These are phyloP conservation scores for Glaciozyma antarctica DNA, from an alignment of 768 basidiomycete species.

Conservation along the genomic window DNA sequence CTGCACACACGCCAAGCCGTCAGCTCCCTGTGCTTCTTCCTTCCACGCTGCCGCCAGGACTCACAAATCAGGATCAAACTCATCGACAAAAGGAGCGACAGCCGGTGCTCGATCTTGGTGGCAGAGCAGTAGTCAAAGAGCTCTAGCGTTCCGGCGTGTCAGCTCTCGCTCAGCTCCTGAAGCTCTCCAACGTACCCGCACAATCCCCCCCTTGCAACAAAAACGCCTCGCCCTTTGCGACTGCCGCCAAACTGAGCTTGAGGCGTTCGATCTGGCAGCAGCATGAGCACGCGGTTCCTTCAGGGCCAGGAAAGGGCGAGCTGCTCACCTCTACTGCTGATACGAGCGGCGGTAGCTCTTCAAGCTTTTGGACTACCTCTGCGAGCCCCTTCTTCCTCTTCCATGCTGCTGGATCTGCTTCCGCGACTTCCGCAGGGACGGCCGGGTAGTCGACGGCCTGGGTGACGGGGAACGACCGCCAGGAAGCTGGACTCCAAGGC, in stretches of 20 bases:
- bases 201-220: constrained; percentile 96
- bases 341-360: constrained; percentile 75
- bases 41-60: background rate
- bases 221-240: constrained; percentile 84
- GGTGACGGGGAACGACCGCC: constrained; percentile 65
- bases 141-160: constrained; percentile 16
- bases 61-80: constrained; percentile 70
- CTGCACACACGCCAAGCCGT: background rate
- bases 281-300: background rate
- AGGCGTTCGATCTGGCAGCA: constrained; percentile 36
- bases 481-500: constrained; percentile 65
- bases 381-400: constrained; percentile 18
- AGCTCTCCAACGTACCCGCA: constrained; percentile 62
- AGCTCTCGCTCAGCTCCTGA: background rate
- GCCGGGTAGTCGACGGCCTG: constrained; percentile 48
- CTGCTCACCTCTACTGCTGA: constrained; percentile 73
- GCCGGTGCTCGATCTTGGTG: constrained; percentile 72
- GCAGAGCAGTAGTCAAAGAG: constrained; percentile 26
- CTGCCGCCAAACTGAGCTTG: constrained; percentile 38
- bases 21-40: background rate
- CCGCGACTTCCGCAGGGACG: constrained; percentile 40
- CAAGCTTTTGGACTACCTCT: constrained; percentile 45
- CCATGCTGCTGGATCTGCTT: constrained; percentile 31
- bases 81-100: constrained; percentile 86
- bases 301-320: too few relatives aligned